Evolutionary conservation across 331 rosid species (phyloP), one percentile per base, ranked within the genome.

Genomic region (Rhamnella rubrinervis): DNA sequence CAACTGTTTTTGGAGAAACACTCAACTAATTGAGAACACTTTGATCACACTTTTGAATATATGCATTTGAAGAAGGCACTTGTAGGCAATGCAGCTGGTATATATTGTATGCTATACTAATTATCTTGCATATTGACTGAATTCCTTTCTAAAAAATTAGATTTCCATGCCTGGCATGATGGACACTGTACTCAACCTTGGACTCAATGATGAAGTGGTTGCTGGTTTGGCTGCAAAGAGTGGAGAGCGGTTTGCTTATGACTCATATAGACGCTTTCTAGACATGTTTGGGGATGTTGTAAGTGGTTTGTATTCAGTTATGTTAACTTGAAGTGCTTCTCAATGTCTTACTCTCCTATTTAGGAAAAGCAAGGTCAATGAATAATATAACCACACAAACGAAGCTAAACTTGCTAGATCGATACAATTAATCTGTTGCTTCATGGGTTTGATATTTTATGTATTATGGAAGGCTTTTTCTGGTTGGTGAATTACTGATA

Each of bases 101-200:
- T 52, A 52, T 2, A 52, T 16, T 17, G 21, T 6, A 53, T 53
- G 3, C 1, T 53, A 2, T 1, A 7, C 20, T n/a, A 53, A 6
- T 53, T 21, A 53, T 10, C 20, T 8, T 25, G 10, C 40, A 55
- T 51, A 59, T 66, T 55, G 65, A 75, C 53, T 65, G 70, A 44
- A 70, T 61, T 77, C 39, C 40, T 35, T 52, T 65, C 70, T 67
- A 1, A 56, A 13, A n/a, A 31, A 66, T 51, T 62, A 93, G 97
- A 84, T 93, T 79, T 93, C 98, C 63, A 93, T 93, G 98, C 98
- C 97, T 61, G 98, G 98, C 65, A 93, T 91, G 96, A 93, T 91
- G 98, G 98, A 93, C 84, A 93, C 97, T 25, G 92, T 93, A 78
- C 98, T 93, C 83, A 93, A 93, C 86, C 96, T 93, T 62, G 98